Evolutionary conservation across 805 yeast genomes (phyloP), one percentile per base, ranked within the genome.

Genomic region (Tetrapisispora arboricola): DNA sequence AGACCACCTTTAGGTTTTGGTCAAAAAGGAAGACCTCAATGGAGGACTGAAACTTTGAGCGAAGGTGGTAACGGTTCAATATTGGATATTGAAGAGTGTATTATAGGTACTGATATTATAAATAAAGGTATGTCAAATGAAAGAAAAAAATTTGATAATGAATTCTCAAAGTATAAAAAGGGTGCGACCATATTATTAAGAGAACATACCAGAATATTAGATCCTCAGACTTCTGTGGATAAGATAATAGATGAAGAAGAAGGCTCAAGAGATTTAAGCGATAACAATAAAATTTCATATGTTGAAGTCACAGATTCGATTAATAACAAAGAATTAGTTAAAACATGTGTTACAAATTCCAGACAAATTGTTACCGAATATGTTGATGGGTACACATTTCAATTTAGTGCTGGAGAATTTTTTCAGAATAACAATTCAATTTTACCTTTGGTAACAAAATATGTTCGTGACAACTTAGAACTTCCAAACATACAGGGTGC

Each of bases 371-470:
- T 90, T 40, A 76, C 76, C 8, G 96, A 88, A 56, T 74, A 73
- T 50, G 73, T 83, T 33, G 72, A 75, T 44, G 94, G 90, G 2
- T 76, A 71, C 60, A 73, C 78, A 38, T 92, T 92, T 62, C 80
- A 84, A 54, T 92, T 85, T 61, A 79, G 87, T 25, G 96, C 96
- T 0, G 95, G 95, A 42, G 95, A 88, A 60, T 92, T 92, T 58
- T 92, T 92, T 70, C 98, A 90, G 64, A 90, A 90, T 65, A 90
- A 90, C 64, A 88, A 87, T 61, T 80, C 94, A 17, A 90, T 92
- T 20, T 66, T 92, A 46, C 95, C 96, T 3, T 60, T 68, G 3
- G 94, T 92, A 16, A 82, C 95, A 4, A 68, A 70, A 31, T 88
- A 85, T 57, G 98, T 92, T 15, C 75, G 80, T 44, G 71, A 76